Conservation (phyloP, 331 rosid species). For the Erythrophleum ivorense region DNA sequence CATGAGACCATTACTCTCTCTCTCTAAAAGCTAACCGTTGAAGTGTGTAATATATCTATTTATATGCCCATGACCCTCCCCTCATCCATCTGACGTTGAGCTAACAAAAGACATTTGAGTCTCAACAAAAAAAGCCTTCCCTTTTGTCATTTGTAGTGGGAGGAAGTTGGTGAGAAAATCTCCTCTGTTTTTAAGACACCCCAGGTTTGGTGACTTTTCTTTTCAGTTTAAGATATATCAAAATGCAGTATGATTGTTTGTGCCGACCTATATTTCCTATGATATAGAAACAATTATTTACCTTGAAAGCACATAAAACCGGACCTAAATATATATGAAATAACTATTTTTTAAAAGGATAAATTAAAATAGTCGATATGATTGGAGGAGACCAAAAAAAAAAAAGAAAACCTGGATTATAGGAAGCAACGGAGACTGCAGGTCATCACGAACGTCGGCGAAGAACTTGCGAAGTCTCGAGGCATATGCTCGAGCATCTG, state of each 20-base stretch:
- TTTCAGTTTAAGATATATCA: background rate
- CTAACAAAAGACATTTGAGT: background rate
- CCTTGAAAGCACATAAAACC: conserved; percentile 11
- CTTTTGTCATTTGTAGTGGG: no score
- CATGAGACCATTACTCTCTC: no score
- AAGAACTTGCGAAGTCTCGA: conserved; percentile 56
- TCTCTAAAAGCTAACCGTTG: no score
- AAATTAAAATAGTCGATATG: background rate
- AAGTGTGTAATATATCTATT: no score
- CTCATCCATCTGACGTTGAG: no score
- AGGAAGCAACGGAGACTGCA: conserved; percentile 75
- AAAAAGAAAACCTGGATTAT: conserved; percentile 62
- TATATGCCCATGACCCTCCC: no score
- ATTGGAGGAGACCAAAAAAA: background rate
- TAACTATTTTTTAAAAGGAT: background rate
- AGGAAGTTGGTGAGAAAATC: background rate
- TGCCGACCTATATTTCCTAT: background rate
- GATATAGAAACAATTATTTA: background rate
- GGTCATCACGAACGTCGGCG: conserved; percentile 60
- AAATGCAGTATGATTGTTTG: background rate
- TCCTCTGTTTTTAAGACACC: background rate
- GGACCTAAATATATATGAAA: conserved; percentile 21
- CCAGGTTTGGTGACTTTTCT: background rate
- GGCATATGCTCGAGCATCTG: conserved; percentile 58
- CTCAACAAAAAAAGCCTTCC: background rate